These are phyloP conservation scores for Cupressus sempervirens DNA, from an alignment of 75 land plant genomes.

Conservation along the genomic window DNA sequence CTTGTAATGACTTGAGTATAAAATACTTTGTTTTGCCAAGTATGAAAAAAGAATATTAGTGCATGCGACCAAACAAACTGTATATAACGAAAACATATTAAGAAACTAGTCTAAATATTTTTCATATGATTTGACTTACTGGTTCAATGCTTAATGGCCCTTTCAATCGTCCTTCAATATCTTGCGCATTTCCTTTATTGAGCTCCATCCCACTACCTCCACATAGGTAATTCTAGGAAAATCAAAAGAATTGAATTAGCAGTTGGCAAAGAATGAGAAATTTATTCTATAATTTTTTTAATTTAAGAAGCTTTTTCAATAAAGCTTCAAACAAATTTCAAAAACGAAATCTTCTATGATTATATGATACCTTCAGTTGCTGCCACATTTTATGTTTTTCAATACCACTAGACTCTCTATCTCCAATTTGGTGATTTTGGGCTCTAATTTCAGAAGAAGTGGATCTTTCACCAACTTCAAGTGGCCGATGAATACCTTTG, in stretches of 20 bases:
- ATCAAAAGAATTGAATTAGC: not conserved
- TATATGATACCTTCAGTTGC: conserved; percentile 4
- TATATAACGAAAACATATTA: not conserved
- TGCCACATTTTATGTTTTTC: not conserved
- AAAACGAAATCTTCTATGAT: not conserved
- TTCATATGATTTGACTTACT: not conserved
- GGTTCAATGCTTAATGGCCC: not conserved
- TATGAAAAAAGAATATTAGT: not conserved
- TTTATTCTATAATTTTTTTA: not conserved
- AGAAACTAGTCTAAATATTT: not conserved
- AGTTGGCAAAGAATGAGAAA: not conserved
- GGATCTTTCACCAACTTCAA: not conserved
- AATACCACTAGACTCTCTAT: not conserved
- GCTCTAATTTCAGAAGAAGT: not conserved
- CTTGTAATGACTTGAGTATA: not conserved
- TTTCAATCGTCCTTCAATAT: conserved; percentile 2
- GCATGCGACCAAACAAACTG: not conserved
- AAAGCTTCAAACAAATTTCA: not conserved
- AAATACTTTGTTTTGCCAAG: not conserved
- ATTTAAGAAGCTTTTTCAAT: not conserved
- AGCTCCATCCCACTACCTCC: not conserved
- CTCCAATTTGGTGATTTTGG: not conserved
- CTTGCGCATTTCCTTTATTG: not conserved
- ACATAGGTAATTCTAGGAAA: not conserved
- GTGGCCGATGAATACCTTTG: not conserved